Conservation (phyloP, 2,329 filamentous ascomycete species). For the Beauveria sp. region DNA sequence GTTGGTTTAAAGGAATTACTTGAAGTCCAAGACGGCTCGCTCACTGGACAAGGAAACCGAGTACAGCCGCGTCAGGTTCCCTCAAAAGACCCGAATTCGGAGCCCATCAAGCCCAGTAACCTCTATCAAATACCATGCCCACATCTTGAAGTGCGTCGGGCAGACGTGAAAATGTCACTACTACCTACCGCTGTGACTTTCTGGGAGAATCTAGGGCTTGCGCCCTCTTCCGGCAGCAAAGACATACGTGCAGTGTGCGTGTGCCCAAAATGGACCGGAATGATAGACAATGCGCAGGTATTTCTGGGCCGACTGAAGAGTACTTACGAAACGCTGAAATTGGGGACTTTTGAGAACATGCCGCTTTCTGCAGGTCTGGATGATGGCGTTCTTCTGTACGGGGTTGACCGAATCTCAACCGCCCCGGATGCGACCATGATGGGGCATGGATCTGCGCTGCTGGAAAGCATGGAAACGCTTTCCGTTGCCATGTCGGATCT, state of each 20-base stretch:
- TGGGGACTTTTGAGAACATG: conserved; percentile 57
- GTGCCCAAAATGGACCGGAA: conserved; percentile 57
- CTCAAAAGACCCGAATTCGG: conserved; percentile 33
- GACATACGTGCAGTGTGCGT: conserved; percentile 64
- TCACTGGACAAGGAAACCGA: conserved; percentile 44
- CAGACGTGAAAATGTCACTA: conserved; percentile 62
- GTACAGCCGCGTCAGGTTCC: conserved; percentile 41
- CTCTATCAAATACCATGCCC: conserved; percentile 60
- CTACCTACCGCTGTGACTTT: conserved; percentile 68
- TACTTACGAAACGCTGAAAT: conserved; percentile 65
- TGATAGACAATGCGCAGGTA: conserved; percentile 50
- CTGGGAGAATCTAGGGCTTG: conserved; percentile 74
- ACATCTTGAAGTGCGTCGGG: conserved; percentile 63
- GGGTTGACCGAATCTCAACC: conserved; percentile 37
- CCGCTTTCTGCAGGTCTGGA: conserved; percentile 30
- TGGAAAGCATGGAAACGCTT: conserved; percentile 42
- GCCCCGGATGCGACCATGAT: conserved; percentile 34
- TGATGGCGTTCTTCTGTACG: conserved; percentile 42
- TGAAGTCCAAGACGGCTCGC: conserved; percentile 50
- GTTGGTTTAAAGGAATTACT: conserved; percentile 40
- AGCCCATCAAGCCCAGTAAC: conserved; percentile 42
- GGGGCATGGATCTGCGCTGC: conserved; percentile 36
- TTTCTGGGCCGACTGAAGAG: conserved; percentile 64
- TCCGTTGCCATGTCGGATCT: conserved; percentile 38
- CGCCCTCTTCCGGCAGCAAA: conserved; percentile 63